Percentiles rank a stretch among this genome's conserved stretches.
Evolutionary conservation across 331 rosid species (phyloP).

Genomic region (Dryas integrifolia): DNA sequence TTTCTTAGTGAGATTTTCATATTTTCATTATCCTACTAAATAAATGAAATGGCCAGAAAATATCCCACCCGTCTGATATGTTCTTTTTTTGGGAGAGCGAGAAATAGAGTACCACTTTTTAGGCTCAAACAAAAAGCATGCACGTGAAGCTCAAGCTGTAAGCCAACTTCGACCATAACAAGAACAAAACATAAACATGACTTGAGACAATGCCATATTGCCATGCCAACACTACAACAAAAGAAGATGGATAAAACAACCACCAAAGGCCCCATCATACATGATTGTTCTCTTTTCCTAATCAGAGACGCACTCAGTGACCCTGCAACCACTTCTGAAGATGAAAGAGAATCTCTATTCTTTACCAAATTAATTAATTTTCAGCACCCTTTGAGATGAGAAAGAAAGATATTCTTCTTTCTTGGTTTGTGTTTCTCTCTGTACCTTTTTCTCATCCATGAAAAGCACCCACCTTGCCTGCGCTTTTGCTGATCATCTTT

Average conservation of each 20-base stretch:
- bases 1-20: no score
- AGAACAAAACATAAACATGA: conserved; percentile 31
- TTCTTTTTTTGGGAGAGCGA: no score
- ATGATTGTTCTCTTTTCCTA: conserved; percentile 29
- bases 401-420: conserved; percentile 44
- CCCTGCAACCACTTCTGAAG: conserved; percentile 28
- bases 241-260: conserved; percentile 10
- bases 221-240: conserved; percentile 14
- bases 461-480: conserved; percentile 72
- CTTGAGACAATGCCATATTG: conserved; percentile 8
- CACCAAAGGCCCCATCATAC: conserved; percentile 23
- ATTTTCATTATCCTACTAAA: neutral
- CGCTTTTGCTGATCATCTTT: conserved; percentile 42
- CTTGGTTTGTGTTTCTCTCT: conserved; percentile 61
- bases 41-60: no score
- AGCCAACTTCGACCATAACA: conserved; percentile 44
- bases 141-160: conserved; percentile 62
- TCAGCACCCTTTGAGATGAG: conserved; percentile 49
- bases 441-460: conserved; percentile 77
- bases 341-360: conserved; percentile 38
- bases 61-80: no score
- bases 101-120: conserved; percentile 15
- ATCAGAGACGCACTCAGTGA: conserved; percentile 16
- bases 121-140: conserved; percentile 33
- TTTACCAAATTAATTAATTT: conserved; percentile 12